Percentiles rank a stretch among this genome's conserved stretches.
These are phyloP conservation scores for Hirsutella minnesotensis DNA, from an alignment of 2,329 filamentous ascomycete genomes.

Conservation along the genomic window DNA sequence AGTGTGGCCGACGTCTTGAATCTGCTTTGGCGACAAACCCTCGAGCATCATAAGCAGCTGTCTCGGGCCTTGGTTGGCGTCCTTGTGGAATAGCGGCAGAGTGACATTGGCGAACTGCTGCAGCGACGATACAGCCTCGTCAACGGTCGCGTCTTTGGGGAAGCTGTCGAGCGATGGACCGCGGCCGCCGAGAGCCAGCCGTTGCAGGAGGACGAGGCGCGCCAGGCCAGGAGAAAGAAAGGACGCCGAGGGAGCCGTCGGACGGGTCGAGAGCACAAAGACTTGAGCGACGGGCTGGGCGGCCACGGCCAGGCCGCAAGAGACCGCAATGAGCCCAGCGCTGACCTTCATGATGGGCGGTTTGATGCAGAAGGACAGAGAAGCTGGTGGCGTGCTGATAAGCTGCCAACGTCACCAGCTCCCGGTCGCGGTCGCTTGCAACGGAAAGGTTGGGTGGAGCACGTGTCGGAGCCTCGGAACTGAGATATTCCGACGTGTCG, in stretches of 20 bases:
- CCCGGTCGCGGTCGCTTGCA: not conserved
- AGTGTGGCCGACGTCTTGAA: slow-evolving; percentile 28
- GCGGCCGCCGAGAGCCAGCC: slow-evolving; percentile 34
- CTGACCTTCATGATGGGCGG: slow-evolving; percentile 30
- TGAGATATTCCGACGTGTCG: slow-evolving; percentile 13
- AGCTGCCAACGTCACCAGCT: slow-evolving; percentile 19
- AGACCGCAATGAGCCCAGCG: slow-evolving; percentile 24
- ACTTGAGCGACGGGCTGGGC: slow-evolving; percentile 34
- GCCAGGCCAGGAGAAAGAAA: slow-evolving; percentile 41
- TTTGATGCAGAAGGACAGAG: slow-evolving; percentile 13
- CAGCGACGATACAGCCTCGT: slow-evolving; percentile 43
- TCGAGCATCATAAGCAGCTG: slow-evolving; percentile 51
- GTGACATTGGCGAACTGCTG: slow-evolving; percentile 46
- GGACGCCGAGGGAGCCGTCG: slow-evolving; percentile 19
- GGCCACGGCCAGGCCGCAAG: slow-evolving; percentile 26
- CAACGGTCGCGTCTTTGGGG: slow-evolving; percentile 23
- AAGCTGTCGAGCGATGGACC: slow-evolving; percentile 36
- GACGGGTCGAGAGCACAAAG: slow-evolving; percentile 34
- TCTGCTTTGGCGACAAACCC: slow-evolving; percentile 36
- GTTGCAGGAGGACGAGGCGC: slow-evolving; percentile 46
- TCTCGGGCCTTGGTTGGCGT: slow-evolving; percentile 20
- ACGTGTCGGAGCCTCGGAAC: slow-evolving; percentile 12
- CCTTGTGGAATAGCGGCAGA: slow-evolving; percentile 34
- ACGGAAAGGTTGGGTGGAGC: no score
- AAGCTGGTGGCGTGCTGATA: slow-evolving; percentile 5